Percentiles rank a stretch among this genome's conserved stretches.
These are phyloP conservation scores for Salix arbutifolia DNA, from an alignment of 345 rosid species.

Conservation along the genomic window DNA sequence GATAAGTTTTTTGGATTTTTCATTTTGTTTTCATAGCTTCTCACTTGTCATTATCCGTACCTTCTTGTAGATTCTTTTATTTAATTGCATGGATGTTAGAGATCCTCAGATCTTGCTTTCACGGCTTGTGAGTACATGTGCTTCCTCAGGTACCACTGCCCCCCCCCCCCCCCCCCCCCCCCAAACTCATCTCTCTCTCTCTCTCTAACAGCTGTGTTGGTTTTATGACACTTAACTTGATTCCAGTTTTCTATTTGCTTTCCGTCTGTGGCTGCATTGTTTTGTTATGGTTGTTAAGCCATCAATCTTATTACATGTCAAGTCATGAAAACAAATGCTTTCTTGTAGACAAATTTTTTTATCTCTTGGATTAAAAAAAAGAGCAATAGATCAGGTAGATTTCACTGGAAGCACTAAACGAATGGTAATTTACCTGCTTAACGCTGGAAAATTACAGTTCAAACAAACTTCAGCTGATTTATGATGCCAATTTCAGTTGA, in stretches of 20 bases:
- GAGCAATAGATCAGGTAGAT: not conserved
- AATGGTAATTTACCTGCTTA: not conserved
- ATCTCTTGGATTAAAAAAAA: not conserved
- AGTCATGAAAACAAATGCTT: not conserved
- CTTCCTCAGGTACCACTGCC: slow-evolving; percentile 45
- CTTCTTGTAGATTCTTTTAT: slow-evolving; percentile 63
- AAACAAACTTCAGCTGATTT: not conserved
- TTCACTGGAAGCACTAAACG: not conserved
- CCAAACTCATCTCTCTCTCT: slow-evolving; percentile 6
- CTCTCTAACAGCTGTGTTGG: not conserved
- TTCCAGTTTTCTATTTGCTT: not conserved
- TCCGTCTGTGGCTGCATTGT: not conserved
- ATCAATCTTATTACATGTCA: not conserved
- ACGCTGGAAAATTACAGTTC: not conserved
- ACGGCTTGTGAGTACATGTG: slow-evolving; percentile 57
- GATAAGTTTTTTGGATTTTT: not conserved
- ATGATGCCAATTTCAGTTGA: not conserved
- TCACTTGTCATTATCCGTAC: not conserved
- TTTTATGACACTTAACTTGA: not conserved
- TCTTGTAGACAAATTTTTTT: not conserved
- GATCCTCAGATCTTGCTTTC: slow-evolving; percentile 80
- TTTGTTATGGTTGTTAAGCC: not conserved
- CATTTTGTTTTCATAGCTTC: not conserved
- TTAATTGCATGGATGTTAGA: slow-evolving; percentile 89
- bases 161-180: no score